phyloP scores from a whole-genome alignment of 1,139 yeast genomes.

The Hyphopichia pseudoburtonii region DNA sequence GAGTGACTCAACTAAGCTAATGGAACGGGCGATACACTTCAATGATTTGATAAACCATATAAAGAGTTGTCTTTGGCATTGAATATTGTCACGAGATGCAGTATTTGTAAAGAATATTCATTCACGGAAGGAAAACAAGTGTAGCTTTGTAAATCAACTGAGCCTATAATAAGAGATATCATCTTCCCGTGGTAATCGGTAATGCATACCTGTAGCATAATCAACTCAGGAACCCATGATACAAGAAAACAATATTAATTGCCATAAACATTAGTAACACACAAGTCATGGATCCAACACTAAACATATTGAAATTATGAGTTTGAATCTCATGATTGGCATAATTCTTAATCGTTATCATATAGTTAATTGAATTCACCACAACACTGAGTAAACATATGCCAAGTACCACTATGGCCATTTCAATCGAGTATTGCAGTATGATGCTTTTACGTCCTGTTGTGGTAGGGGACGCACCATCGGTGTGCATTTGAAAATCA shows the following conservation, averaged over 20 bases:
- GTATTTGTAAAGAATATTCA: too few species aligned
- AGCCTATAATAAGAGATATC: too few species aligned
- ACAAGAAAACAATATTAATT: conserved; percentile 2
- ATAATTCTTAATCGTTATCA: neutral
- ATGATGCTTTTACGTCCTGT: neutral
- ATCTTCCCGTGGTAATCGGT: too few species aligned
- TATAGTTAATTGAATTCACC: conserved; percentile 1
- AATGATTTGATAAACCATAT: too few species aligned
- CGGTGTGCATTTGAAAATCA: conserved; percentile 5
- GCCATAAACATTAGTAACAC: neutral
- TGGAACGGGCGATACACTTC: too few species aligned
- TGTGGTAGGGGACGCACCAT: neutral
- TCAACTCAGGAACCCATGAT: neutral
- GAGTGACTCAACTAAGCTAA: too few species aligned
- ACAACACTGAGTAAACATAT: conserved; percentile 2
- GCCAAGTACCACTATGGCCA: conserved; percentile 3
- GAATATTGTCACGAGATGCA: too few species aligned
- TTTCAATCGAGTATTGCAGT: neutral
- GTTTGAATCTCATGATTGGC: conserved; percentile 1
- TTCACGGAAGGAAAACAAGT: too few species aligned
- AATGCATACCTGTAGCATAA: too few species aligned
- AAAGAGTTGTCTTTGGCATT: too few species aligned
- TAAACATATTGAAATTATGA: conserved; percentile 2
- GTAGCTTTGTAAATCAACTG: too few species aligned
- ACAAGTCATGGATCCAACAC: conserved; percentile 3